These are phyloP conservation scores for Agrocybe praecox DNA, from an alignment of 768 basidiomycete genomes.

Conservation along the genomic window DNA sequence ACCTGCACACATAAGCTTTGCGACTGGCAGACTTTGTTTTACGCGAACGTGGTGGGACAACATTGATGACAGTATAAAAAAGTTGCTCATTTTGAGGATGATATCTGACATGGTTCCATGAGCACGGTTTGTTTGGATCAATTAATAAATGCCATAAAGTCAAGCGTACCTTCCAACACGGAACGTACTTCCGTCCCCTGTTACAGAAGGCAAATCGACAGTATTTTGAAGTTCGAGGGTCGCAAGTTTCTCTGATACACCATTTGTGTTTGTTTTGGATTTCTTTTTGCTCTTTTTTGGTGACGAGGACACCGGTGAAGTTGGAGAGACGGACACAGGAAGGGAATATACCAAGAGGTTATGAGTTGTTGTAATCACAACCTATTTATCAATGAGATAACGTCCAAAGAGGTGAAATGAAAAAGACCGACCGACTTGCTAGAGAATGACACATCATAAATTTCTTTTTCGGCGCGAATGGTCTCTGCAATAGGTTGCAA, in stretches of 20 bases:
- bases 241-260: slow-evolving; percentile 15
- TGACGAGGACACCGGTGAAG: slow-evolving; percentile 7
- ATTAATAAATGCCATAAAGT: not conserved
- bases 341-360: slow-evolving; percentile 66
- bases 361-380: slow-evolving; percentile 66
- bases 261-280: slow-evolving; percentile 26
- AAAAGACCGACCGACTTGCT: slow-evolving; percentile 43
- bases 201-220: slow-evolving; percentile 54
- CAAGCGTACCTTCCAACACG: slow-evolving; percentile 57
- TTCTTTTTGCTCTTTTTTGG: slow-evolving; percentile 46
- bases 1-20: slow-evolving; percentile 69
- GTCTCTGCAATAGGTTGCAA: slow-evolving; percentile 49
- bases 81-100: slow-evolving; percentile 53
- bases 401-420: not conserved
- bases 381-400: slow-evolving; percentile 36
- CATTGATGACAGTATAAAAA: slow-evolving; percentile 76
- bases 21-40: slow-evolving; percentile 55
- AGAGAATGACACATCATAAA: slow-evolving; percentile 87
- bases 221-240: slow-evolving; percentile 47
- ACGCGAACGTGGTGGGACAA: slow-evolving; percentile 58
- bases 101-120: slow-evolving; percentile 39
- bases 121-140: not conserved
- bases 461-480: slow-evolving; percentile 70
- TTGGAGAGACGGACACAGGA: slow-evolving; percentile 31
- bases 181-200: slow-evolving; percentile 60